A percentile compares a stretch with the other conserved stretches of the same genome.
phyloP scores from a whole-genome alignment of 192 early-diverging fungal genomes.

The Backusella parvicylindrica region DNA sequence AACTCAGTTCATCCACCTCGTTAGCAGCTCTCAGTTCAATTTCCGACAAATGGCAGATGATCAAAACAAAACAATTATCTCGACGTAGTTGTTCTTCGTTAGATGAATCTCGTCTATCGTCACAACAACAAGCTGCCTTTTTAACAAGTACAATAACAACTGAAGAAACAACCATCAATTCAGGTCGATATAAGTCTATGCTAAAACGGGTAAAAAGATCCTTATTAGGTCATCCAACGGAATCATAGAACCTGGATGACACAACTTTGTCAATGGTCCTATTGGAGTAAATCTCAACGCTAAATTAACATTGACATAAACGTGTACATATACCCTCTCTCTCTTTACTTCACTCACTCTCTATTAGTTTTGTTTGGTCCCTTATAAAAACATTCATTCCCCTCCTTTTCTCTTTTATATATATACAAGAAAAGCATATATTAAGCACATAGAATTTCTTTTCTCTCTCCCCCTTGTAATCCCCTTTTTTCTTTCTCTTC shows the following conservation, averaged over 20 bases:
- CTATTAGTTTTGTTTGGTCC: too few relatives aligned
- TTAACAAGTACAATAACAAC: neutral
- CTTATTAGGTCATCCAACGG: neutral
- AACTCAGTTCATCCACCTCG: neutral
- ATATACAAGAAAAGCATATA: neutral
- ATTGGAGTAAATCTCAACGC: neutral
- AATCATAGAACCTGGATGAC: neutral
- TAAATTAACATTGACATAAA: neutral
- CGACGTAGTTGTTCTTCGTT: conserved; percentile 3
- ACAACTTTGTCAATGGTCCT: neutral
- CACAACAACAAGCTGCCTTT: neutral
- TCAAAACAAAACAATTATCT: conserved; percentile 5
- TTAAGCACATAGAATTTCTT: neutral
- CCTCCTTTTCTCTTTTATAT: neutral
- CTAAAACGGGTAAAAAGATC: conserved; percentile 10
- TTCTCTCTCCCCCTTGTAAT: neutral
- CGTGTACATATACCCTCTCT: neutral
- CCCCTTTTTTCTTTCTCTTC: neutral
- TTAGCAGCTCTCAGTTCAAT: neutral
- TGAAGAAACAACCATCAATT: neutral
- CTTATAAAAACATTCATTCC: neutral
- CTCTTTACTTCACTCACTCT: neutral
- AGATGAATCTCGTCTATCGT: neutral
- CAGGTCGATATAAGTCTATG: neutral
- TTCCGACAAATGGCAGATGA: neutral